Conservation (phyloP, 1,139 yeast genomes). For the Neolecta irregularis region DNA sequence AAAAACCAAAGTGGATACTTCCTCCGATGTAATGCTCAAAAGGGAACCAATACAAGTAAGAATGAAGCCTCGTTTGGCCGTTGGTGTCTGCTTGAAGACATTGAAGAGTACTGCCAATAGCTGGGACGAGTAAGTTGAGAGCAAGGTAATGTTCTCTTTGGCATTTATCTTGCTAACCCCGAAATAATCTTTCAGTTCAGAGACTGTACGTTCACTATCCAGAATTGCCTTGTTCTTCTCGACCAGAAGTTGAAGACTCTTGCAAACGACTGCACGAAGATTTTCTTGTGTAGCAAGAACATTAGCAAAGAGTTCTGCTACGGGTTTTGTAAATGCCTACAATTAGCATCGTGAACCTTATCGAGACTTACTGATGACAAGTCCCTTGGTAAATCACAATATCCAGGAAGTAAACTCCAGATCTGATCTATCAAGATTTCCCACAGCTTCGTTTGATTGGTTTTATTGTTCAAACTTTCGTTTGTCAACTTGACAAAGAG, state of each 20-base stretch:
- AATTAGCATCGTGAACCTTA: background rate
- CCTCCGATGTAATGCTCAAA: conserved; percentile 50
- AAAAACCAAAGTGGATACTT: conserved; percentile 13
- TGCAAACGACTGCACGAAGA: conserved; percentile 64
- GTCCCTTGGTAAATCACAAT: conserved; percentile 77
- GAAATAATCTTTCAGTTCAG: conserved; percentile 44
- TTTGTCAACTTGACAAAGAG: conserved; percentile 31
- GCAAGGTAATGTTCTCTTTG: conserved; percentile 39
- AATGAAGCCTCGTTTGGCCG: conserved; percentile 70
- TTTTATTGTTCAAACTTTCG: conserved; percentile 19
- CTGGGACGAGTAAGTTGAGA: conserved; percentile 50
- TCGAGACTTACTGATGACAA: conserved; percentile 23
- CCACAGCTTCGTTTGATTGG: conserved; percentile 39
- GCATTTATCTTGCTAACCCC: conserved; percentile 47
- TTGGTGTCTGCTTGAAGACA: conserved; percentile 71
- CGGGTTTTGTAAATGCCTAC: conserved; percentile 48
- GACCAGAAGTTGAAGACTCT: conserved; percentile 60
- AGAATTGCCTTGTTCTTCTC: conserved; percentile 54
- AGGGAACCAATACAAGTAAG: conserved; percentile 75
- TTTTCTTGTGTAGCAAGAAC: conserved; percentile 59
- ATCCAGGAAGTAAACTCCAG: conserved; percentile 82
- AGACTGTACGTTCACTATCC: conserved; percentile 28
- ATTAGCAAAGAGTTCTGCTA: conserved; percentile 66
- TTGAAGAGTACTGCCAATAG: conserved; percentile 76
- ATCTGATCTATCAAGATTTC: conserved; percentile 76